Base-by-base conservation (phyloP, 2,329 filamentous ascomycete species). In the Talaromyces sp. region DNA sequence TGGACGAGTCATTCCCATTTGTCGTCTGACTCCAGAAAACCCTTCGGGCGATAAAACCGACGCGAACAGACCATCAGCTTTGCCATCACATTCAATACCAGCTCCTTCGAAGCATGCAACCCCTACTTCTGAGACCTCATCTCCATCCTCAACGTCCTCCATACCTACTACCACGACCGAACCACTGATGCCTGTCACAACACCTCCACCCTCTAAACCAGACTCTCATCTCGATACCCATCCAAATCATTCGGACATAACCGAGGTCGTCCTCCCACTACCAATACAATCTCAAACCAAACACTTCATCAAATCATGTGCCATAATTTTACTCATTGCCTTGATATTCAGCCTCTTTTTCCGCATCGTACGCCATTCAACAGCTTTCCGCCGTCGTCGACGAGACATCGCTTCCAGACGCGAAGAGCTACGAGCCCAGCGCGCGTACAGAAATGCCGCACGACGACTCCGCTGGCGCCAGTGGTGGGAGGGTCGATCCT, bases 391-490 rank as follows among this genome's bases (percentile, higher is more conserved):
- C 66, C 79, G 81, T 68, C 80, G 78, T 35, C 80, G 82, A 65
- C 82, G 81, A 13, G 84, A 87, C 65, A 78, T 83, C 31, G 79
- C 82, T 9, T 83, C 85, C 16, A 77, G 81, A 50, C 79, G 79
- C 14, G 85, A 87, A 75, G 84, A 87, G 72, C 79, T 84, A 60
- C 76, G 79, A 35, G 83, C 81, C 33, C 82, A 77, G 11, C 78
- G 81, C 13, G 78, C 82, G 8, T 87, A 87, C 69, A 81, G 80
- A 50, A 78, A 81, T 37, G 84, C 84, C 35, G 84, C 84, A 22
- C 79, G 83, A 24, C 76, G 81, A 35, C 82, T 84, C 56, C 77
- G 80, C 47, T 81, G 82, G 77, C 76, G 78, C 39, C 78, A 81
- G 60, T 84, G 82, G 77, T 85, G 83, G 82, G 73, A 74, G 43